Evolutionary conservation across 495 filamentous ascomycete genomes (phyloP).

Genomic region (Penicillium herquei): DNA sequence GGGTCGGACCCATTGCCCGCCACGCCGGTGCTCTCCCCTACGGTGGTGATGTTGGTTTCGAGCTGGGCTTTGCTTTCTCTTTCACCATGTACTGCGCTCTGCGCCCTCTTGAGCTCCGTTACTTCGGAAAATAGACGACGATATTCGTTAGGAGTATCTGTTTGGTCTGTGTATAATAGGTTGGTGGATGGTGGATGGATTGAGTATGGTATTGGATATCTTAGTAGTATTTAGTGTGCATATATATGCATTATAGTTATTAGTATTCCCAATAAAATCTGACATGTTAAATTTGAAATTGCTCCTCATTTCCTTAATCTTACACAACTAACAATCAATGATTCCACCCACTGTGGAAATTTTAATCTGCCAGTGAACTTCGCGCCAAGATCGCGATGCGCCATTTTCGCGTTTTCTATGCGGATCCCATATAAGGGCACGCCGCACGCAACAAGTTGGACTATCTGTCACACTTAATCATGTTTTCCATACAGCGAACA

Average conservation of each 20-base stretch:
- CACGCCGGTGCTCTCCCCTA: conserved; percentile 53
- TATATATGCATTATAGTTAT: neutral
- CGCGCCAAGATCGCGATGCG: neutral
- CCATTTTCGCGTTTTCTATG: conserved; percentile 2
- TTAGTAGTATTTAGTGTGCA: neutral
- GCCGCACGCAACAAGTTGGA: neutral
- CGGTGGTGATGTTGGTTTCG: conserved; percentile 77
- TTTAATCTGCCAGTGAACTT: neutral
- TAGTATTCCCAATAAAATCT: too few relatives aligned
- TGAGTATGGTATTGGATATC: neutral
- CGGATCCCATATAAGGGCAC: neutral
- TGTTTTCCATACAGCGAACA: too few relatives aligned
- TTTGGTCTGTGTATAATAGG: conserved; percentile 16
- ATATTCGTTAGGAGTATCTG: neutral
- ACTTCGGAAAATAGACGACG: conserved; percentile 31
- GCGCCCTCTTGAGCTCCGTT: conserved; percentile 36
- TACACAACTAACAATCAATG: neutral
- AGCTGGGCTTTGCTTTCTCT: conserved; percentile 54
- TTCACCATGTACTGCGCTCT: conserved; percentile 29
- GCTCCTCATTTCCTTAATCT: too few relatives aligned
- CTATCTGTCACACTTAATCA: too few relatives aligned
- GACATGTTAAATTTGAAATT: too few relatives aligned
- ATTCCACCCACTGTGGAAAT: neutral
- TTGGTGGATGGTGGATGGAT: conserved; percentile 1
- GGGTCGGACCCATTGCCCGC: conserved; percentile 66